phyloP scores from a whole-genome alignment of 2,329 filamentous ascomycete genomes.

The Colletotrichum viniferum region DNA sequence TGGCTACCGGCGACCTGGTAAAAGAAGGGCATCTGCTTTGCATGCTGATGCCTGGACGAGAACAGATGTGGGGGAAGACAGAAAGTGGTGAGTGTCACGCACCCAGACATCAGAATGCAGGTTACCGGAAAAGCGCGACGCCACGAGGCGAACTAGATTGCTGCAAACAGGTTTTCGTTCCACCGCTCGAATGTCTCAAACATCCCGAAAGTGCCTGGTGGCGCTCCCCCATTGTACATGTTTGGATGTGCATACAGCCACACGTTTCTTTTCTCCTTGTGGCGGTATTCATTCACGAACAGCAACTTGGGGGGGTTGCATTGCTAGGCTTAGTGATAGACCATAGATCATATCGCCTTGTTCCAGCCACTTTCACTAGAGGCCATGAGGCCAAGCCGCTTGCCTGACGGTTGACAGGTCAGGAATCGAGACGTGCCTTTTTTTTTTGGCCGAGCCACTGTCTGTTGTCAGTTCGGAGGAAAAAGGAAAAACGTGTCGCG shows the following conservation, averaged over 20 bases:
- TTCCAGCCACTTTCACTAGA: not conserved
- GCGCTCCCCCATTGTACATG: not conserved
- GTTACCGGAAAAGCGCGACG: conserved; percentile 2
- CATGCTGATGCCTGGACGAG: not conserved
- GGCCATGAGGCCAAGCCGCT: not conserved
- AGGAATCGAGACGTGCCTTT: not conserved
- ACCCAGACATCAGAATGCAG: not conserved
- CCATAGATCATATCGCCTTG: not conserved
- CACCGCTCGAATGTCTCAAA: conserved; percentile 11
- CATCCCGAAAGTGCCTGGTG: not conserved
- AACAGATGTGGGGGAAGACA: not conserved
- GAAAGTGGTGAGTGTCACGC: not conserved
- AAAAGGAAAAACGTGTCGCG: not conserved
- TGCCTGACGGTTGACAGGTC: not conserved
- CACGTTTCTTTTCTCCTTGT: not conserved
- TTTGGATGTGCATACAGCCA: not conserved
- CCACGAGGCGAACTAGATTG: conserved; percentile 8
- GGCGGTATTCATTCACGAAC: not conserved
- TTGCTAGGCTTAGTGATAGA: not conserved
- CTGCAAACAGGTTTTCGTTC: conserved; percentile 13
- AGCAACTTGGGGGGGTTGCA: not conserved
- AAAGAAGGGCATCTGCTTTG: not conserved
- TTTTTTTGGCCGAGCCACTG: not conserved
- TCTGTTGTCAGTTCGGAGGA: not conserved
- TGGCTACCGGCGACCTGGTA: conserved; percentile 7